phyloP scores from a whole-genome alignment of 192 early-diverging fungal species.

The Linnemannia zychae region DNA sequence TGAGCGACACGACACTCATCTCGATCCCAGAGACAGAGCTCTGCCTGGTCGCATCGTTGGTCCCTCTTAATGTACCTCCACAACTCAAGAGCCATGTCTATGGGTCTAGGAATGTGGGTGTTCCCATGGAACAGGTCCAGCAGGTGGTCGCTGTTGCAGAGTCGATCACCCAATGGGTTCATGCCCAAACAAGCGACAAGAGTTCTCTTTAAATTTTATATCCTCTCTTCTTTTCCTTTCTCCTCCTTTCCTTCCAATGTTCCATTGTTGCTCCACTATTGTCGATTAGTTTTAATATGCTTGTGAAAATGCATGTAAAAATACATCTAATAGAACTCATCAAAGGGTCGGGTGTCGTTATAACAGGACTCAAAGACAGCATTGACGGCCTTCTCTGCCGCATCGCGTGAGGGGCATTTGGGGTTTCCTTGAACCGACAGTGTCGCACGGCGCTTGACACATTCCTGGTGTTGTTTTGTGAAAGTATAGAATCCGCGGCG shows the following conservation, averaged over 20 bases:
- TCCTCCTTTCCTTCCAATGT: background rate
- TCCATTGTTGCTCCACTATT: background rate
- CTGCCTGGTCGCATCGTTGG: constrained; percentile 40
- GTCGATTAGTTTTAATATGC: too few relatives aligned
- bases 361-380: constrained; percentile 94
- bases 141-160: constrained; percentile 41
- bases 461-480: constrained; percentile 86
- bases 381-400: constrained; percentile 89
- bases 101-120: constrained; percentile 42
- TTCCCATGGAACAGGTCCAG: constrained; percentile 50
- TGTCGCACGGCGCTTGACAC: constrained; percentile 89
- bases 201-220: constrained; percentile 33
- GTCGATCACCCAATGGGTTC: constrained; percentile 36
- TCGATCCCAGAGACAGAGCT: constrained; percentile 40
- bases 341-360: constrained; percentile 94
- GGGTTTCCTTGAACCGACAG: constrained; percentile 85
- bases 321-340: constrained; percentile 85
- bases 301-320: background rate
- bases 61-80: constrained; percentile 37
- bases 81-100: constrained; percentile 50
- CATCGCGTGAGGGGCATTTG: constrained; percentile 75
- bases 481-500: constrained; percentile 76
- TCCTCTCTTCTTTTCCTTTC: too few relatives aligned
- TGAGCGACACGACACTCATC: constrained; percentile 29
- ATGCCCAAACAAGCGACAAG: constrained; percentile 27